Base-by-base conservation (phyloP, 139 green algal species). In the Chlorella sp. region DNA sequence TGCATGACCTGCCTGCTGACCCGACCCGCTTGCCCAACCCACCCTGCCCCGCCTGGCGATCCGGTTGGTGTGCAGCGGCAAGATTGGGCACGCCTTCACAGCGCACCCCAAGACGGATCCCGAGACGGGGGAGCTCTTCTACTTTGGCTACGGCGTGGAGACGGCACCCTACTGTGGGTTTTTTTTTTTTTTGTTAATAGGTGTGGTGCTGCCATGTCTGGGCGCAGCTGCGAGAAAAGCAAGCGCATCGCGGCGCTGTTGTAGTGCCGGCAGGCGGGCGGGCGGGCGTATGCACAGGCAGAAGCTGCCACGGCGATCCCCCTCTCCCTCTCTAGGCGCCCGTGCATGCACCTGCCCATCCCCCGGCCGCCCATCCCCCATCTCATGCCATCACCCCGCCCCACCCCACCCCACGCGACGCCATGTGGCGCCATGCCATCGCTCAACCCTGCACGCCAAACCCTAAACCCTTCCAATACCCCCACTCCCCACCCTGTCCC, bases 61-160 rank as follows among this genome's bases (percentile, higher is more conserved):
- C 9, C 48, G 19, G 28, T 9, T 22, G 19, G 28, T 9, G 7
- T 53, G 84, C 84, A 88, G 84, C 66, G 68, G 84, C 84, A 69
- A 88, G 86, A 19, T 92, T 9, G 79, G 90, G 39, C 91, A 93
- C 42, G 32, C 90, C 34, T 97, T 97, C 92, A 98, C 96, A 0
- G 96, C 96, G 0, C 97, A 98, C 86, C 96, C 97, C 78, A 98
- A 98, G 92, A 42, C 95, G 28, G 95, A 97, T 88, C 89, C 94
- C 1, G 78, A 81, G 1, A 96, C 91, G 57, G 93, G 94, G 16
- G 82, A 91, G 81, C 42, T 94, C 40, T 93, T 90, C 64, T 90
- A 87, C 73, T 92, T 93, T 88, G 90, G 93, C 1, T 97, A 97
- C 92, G 76, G 32, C 11, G 68, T 95, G 30, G 90, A 93, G 3